A percentile compares a stretch with the other conserved stretches of the same genome.
These are phyloP conservation scores for Nemophila menziesii DNA, from an alignment of 257 asterid species.

Conservation along the genomic window DNA sequence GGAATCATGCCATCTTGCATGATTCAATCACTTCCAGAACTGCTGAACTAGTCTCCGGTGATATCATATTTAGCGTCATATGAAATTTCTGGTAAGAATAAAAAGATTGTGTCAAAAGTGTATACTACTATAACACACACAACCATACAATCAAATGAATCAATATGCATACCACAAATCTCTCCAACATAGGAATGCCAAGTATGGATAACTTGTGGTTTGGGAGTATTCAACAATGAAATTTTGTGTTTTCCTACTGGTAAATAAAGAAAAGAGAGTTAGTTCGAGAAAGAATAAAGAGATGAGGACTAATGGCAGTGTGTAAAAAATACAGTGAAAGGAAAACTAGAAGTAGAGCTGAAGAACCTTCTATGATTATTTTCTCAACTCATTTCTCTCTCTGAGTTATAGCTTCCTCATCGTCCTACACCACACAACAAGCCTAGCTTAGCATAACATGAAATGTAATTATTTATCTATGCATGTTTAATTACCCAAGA, in stretches of 20 bases:
- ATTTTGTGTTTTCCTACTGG: constrained; percentile 52
- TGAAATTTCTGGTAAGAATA: constrained; percentile 51
- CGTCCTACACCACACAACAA: constrained; percentile 46
- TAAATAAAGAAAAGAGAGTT: constrained; percentile 13
- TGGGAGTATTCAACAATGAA: constrained; percentile 68
- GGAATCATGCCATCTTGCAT: constrained; percentile 45
- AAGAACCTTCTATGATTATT: constrained; percentile 92
- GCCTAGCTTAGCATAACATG: background rate
- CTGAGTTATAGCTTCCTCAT: constrained; percentile 65
- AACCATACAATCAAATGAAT: background rate
- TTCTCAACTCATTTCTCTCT: constrained; percentile 96
- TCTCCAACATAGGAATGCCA: constrained; percentile 91
- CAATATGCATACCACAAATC: constrained; percentile 73
- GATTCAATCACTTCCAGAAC: constrained; percentile 79
- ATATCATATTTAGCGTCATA: constrained; percentile 55
- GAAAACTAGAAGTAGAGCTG: constrained; percentile 96
- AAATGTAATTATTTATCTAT: background rate
- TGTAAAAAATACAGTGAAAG: constrained; percentile 90
- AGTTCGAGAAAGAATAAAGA: constrained; percentile 1
- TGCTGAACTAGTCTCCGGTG: constrained; percentile 55
- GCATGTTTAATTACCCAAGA: constrained; percentile 38
- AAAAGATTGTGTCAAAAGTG: background rate
- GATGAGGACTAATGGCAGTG: constrained; percentile 1
- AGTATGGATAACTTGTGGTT: constrained; percentile 44
- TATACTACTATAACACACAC: constrained; percentile 1